These are phyloP conservation scores for Oryza meyeriana DNA, from an alignment of 176 grass and related monocot species.

Conservation along the genomic window DNA sequence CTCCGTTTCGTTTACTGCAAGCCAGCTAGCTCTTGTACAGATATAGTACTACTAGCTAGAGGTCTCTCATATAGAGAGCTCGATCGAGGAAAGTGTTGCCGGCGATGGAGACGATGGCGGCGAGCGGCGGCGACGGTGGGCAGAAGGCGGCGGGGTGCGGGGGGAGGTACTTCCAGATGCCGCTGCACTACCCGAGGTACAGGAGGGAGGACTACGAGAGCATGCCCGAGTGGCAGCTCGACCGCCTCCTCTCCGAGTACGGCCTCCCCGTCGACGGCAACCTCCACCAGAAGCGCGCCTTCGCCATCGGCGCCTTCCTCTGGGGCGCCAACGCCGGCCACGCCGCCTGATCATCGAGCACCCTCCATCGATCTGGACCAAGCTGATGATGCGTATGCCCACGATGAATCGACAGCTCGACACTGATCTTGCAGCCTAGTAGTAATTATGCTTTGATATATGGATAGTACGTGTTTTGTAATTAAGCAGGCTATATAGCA, in stretches of 20 bases:
- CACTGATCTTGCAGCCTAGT: background rate
- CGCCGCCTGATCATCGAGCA: background rate
- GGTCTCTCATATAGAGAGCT: too few relatives aligned
- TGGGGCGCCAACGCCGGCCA: slow-evolving; percentile 27
- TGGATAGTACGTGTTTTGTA: background rate
- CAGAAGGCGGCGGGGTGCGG: background rate
- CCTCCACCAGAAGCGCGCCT: slow-evolving; percentile 51
- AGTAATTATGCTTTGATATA: too few relatives aligned
- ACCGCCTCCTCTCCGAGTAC: slow-evolving; percentile 80
- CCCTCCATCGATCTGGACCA: too few relatives aligned
- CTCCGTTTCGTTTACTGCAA: background rate
- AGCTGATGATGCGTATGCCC: too few relatives aligned
- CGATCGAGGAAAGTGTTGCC: too few relatives aligned
- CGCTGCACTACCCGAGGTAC: slow-evolving; percentile 87
- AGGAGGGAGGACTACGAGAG: slow-evolving; percentile 60
- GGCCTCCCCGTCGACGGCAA: slow-evolving; percentile 58
- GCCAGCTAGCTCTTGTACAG: too few relatives aligned
- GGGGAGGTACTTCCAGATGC: slow-evolving; percentile 60
- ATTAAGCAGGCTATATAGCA: background rate
- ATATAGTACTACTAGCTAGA: too few relatives aligned
- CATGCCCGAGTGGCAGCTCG: slow-evolving; percentile 96
- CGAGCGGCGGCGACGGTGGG: background rate
- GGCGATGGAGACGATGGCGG: slow-evolving; percentile 25
- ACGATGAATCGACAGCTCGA: background rate
- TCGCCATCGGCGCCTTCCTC: slow-evolving; percentile 88